Conservation (phyloP, 495 filamentous ascomycete species). For the Paragyromitra xinjiangensis region DNA sequence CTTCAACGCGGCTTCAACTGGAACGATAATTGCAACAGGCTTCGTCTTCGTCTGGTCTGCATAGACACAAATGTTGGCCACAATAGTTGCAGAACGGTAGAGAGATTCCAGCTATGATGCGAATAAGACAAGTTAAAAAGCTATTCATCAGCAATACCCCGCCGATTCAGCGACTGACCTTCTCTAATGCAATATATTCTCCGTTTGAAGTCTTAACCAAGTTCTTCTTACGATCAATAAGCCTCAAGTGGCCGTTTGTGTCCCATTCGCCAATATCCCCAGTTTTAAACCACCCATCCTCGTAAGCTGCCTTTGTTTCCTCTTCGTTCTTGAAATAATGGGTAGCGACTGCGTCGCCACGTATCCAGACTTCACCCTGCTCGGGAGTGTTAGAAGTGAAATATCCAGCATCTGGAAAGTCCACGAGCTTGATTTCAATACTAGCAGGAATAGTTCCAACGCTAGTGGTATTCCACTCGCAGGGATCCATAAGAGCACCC, state of each 20-base stretch:
- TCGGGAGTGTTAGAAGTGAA: conserved; percentile 81
- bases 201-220: conserved; percentile 94
- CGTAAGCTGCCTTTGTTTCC: conserved; percentile 78
- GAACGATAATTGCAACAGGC: conserved; percentile 94
- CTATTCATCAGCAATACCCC: not conserved
- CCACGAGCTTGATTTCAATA: conserved; percentile 92
- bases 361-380: conserved; percentile 94
- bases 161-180: conserved; percentile 60
- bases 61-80: conserved; percentile 95
- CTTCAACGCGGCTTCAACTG: conserved; percentile 83
- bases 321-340: conserved; percentile 84
- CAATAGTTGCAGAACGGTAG: conserved; percentile 84
- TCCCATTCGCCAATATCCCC: conserved; percentile 95
- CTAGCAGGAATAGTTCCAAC: conserved; percentile 83
- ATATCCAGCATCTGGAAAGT: conserved; percentile 94
- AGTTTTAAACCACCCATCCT: conserved; percentile 94
- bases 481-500: conserved; percentile 88
- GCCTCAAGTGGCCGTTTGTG: conserved; percentile 77
- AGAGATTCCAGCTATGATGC: conserved; percentile 79
- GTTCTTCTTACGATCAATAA: conserved; percentile 99
- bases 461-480: conserved; percentile 84
- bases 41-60: conserved; percentile 81
- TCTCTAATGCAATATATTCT: conserved; percentile 98
- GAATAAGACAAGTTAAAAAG: not conserved
- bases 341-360: conserved; percentile 74